Evolutionary conservation across 2,329 filamentous ascomycete species (phyloP).

Genomic region (Waltergamsia citrina): DNA sequence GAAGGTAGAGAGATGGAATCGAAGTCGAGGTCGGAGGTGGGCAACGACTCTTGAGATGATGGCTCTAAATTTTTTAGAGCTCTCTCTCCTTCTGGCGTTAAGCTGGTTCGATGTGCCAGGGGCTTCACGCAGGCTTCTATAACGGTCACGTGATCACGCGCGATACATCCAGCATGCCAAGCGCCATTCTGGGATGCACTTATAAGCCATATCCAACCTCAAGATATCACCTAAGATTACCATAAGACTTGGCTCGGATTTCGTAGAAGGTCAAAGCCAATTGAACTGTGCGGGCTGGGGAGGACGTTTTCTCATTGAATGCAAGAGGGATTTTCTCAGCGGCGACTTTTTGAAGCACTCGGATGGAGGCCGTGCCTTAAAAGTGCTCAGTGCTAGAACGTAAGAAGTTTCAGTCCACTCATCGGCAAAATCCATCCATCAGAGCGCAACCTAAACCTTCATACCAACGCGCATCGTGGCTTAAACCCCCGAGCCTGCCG

Average conservation of each 20-base stretch:
- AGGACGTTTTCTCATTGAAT: no score
- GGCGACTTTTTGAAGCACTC: no score
- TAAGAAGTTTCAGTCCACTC: constrained; percentile 3
- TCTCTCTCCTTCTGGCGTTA: constrained; percentile 4
- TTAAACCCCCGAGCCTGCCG: no score
- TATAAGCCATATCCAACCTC: no score
- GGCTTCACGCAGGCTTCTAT: background rate
- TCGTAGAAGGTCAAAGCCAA: no score
- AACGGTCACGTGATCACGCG: constrained; percentile 6
- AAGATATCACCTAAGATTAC: no score
- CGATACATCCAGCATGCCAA: background rate
- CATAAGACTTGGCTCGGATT: no score
- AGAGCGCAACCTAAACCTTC: background rate
- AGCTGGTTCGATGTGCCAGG: background rate
- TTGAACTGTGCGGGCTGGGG: no score
- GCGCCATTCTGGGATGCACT: no score
- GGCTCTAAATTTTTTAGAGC: constrained; percentile 7
- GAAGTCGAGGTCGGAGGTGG: background rate
- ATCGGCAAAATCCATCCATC: constrained; percentile 3
- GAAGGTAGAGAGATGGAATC: background rate
- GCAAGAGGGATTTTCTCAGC: no score
- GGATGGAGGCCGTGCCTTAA: no score
- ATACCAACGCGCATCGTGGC: constrained; percentile 1
- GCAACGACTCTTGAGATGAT: background rate
- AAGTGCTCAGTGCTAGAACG: no score